Conservation (phyloP, 495 filamentous ascomycete species). For the Xylaria longipes region DNA sequence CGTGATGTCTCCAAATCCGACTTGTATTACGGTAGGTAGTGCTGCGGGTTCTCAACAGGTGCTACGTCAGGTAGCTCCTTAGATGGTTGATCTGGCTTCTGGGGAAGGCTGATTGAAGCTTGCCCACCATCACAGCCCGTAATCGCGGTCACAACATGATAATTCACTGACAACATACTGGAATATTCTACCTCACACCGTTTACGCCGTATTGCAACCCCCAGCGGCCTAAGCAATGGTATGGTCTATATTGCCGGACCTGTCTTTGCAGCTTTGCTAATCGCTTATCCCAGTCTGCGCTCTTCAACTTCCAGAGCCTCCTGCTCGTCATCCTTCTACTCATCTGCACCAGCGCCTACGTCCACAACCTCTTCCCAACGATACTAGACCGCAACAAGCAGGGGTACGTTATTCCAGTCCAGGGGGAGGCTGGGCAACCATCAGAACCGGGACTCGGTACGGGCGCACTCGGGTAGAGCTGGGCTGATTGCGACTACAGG, state of each 20-base stretch:
- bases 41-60: no score
- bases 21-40: no score
- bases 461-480: neutral
- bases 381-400: constrained; percentile 94
- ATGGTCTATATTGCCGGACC: neutral
- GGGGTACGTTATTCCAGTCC: constrained; percentile 61
- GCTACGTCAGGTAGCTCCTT: constrained; percentile 3
- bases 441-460: neutral
- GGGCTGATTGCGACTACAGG: constrained; percentile 49
- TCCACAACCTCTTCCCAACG: constrained; percentile 86
- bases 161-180: neutral
- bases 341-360: constrained; percentile 93
- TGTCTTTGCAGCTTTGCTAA: constrained; percentile 36
- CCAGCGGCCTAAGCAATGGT: constrained; percentile 14
- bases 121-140: constrained; percentile 4
- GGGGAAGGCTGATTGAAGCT: constrained; percentile 11
- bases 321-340: constrained; percentile 91
- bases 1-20: no score
- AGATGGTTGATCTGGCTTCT: constrained; percentile 17
- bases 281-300: constrained; percentile 69
- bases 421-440: neutral
- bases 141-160: constrained; percentile 10
- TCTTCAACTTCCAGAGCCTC: constrained; percentile 97
- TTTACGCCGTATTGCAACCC: neutral
- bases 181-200: neutral